These are phyloP conservation scores for Geranium rotundifolium DNA, from an alignment of 345 rosid species.

Conservation along the genomic window DNA sequence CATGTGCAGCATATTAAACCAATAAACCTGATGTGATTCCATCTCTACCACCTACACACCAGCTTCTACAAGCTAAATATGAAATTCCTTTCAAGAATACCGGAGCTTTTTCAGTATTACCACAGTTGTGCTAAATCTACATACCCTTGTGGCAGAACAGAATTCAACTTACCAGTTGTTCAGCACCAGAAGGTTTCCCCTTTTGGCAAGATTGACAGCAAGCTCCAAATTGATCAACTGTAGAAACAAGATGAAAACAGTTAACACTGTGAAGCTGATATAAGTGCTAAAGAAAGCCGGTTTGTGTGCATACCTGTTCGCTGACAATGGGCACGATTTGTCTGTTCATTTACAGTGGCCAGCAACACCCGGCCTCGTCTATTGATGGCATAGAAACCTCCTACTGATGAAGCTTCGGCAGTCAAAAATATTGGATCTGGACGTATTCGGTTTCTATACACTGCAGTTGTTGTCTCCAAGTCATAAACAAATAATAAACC, in stretches of 20 bases:
- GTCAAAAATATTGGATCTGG: conserved; percentile 98
- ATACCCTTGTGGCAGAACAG: neutral
- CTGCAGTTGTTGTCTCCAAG: conserved; percentile 74
- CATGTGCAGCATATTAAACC: neutral
- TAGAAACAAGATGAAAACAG: conserved; percentile 12
- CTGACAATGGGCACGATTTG: conserved; percentile 77
- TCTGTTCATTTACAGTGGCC: conserved; percentile 79
- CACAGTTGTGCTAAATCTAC: neutral
- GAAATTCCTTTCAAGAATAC: neutral
- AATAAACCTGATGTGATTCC: neutral
- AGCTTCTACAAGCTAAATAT: neutral
- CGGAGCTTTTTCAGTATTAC: neutral
- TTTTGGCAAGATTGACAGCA: conserved; percentile 81
- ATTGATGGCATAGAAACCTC: conserved; percentile 63
- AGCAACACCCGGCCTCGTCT: conserved; percentile 63
- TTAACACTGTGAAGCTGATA: neutral
- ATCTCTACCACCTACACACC: neutral
- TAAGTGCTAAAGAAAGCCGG: neutral
- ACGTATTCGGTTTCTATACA: conserved; percentile 83
- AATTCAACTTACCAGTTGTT: conserved; percentile 48
- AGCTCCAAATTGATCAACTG: conserved; percentile 88
- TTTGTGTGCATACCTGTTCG: conserved; percentile 50
- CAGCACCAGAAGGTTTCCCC: conserved; percentile 96
- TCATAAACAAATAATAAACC: conserved; percentile 76
- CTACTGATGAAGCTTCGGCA: conserved; percentile 66